Evolutionary conservation across 306 rosid genomes (phyloP), one percentile per base, ranked within the genome.

Genomic region (Corylus heterophylla): DNA sequence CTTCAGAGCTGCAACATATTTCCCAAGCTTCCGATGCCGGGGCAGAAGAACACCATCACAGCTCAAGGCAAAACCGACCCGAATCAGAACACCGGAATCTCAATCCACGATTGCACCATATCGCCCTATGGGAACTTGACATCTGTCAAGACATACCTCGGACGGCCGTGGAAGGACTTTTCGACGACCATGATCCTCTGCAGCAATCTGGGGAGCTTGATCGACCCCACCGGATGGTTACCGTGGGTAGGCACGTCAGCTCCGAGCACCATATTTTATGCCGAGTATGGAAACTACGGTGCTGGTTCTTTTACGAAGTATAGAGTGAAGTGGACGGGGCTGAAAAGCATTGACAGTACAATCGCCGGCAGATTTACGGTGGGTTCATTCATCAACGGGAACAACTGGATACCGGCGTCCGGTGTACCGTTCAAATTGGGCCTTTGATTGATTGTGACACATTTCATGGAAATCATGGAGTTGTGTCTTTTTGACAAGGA

Each of bases 111-210:
- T 58, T 90, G 90, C 76, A 81, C 12, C 22, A 83, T 94, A 67
- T 48, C 54, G 48, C 92, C 97, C 4, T 84, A 29, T 16, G 97
- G 88, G 12, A 5, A 92, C 82, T 74, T 90, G 62, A 84, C 87
- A 47, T 55, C 85, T 0, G 89, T 89, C n/a, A 10, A 71, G 48
- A 92, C 96, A 22, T 94, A 84, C 80, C 90, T 94, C 11, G 98
- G 97, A 27, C 87, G 97, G 69, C 97, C 97, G 0, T 90, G 98
- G 97, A 94, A 90, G 96, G 82, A 92, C 58, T 88, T 90, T 79
- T 92, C 98, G 48, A 94, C 97, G 9, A 92, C 98, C 6, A 82
- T 92, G 2, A 85, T 62, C 45, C 73, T 94, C 84, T 81, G 85
- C 13, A 85, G 80, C 11, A 71, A 70, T 18, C 52, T 94, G 72